Conservation (phyloP, 2,329 filamentous ascomycete genomes). For the Colletotrichum godetiae region DNA sequence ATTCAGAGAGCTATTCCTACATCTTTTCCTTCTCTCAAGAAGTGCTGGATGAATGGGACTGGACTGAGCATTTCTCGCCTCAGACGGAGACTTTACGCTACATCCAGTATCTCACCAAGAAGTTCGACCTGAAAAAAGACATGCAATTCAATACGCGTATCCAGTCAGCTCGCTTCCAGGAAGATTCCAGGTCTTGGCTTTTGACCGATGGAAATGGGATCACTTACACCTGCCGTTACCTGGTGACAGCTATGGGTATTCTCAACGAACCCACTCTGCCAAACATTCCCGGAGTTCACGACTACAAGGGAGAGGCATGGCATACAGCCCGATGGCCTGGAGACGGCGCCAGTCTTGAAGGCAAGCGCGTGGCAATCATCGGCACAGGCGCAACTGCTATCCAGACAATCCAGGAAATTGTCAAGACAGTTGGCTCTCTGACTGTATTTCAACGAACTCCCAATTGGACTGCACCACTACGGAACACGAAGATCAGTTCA, state of each 20-base stretch:
- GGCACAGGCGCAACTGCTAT: conserved; percentile 62
- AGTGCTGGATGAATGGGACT: conserved; percentile 54
- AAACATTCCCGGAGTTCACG: conserved; percentile 50
- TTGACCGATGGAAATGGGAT: conserved; percentile 41
- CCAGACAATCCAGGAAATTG: conserved; percentile 56
- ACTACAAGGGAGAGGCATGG: conserved; percentile 54
- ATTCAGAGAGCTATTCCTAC: conserved; percentile 59
- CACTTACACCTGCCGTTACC: conserved; percentile 40
- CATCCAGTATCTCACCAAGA: conserved; percentile 50
- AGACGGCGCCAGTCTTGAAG: conserved; percentile 55
- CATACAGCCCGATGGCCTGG: conserved; percentile 59
- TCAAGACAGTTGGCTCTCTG: conserved; percentile 58
- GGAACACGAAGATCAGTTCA: conserved; percentile 39
- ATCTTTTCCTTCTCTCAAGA: conserved; percentile 54
- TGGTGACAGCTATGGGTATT: conserved; percentile 50
- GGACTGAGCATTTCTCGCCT: conserved; percentile 48
- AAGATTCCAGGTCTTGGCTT: conserved; percentile 40
- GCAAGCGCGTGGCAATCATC: conserved; percentile 58
- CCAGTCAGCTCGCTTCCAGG: conserved; percentile 43
- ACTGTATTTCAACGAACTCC: conserved; percentile 68
- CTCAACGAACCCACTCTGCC: conserved; percentile 54
- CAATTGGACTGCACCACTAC: conserved; percentile 43
- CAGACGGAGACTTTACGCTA: conserved; percentile 51
- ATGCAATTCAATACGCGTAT: conserved; percentile 46
- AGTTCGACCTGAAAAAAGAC: conserved; percentile 47